These are phyloP conservation scores for Blastobotrys illinoisensis DNA, from an alignment of 1,139 yeast species.

Conservation along the genomic window DNA sequence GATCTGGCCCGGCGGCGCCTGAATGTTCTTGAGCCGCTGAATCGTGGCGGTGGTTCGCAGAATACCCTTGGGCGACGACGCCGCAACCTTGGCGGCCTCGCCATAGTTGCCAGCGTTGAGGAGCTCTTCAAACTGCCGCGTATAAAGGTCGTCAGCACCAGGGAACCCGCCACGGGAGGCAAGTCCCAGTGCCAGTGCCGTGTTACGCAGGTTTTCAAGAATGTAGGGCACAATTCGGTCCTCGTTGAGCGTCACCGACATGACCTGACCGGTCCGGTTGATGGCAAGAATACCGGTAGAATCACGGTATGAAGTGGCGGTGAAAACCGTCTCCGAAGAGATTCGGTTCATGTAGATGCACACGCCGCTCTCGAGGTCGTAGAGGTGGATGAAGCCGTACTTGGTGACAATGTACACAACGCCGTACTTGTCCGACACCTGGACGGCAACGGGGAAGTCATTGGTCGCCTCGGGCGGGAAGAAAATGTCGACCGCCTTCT, in stretches of 20 bases:
- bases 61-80: constrained; percentile 74
- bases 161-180: constrained; percentile 96
- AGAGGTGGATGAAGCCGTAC: constrained; percentile 92
- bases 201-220: constrained; percentile 78
- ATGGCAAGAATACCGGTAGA: constrained; percentile 85
- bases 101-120: constrained; percentile 82
- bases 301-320: constrained; percentile 67
- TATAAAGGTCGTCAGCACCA: constrained; percentile 90
- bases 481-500: constrained; percentile 87
- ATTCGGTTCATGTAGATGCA: constrained; percentile 94
- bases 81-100: constrained; percentile 95
- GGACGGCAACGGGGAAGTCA: constrained; percentile 95
- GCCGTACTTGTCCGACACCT: constrained; percentile 81
- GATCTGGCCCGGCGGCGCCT: constrained; percentile 93
- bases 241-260: constrained; percentile 84
- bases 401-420: constrained; percentile 85
- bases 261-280: constrained; percentile 92
- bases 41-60: constrained; percentile 94
- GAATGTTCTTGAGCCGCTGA: constrained; percentile 83
- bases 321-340: constrained; percentile 93
- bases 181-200: constrained; percentile 77
- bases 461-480: constrained; percentile 96
- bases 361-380: constrained; percentile 88
- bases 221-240: constrained; percentile 87
- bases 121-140: constrained; percentile 84